Evolutionary conservation across 1,284 basidiomycete genomes (phyloP), one percentile per base, ranked within the genome.

Genomic region (Meira nashicola): DNA sequence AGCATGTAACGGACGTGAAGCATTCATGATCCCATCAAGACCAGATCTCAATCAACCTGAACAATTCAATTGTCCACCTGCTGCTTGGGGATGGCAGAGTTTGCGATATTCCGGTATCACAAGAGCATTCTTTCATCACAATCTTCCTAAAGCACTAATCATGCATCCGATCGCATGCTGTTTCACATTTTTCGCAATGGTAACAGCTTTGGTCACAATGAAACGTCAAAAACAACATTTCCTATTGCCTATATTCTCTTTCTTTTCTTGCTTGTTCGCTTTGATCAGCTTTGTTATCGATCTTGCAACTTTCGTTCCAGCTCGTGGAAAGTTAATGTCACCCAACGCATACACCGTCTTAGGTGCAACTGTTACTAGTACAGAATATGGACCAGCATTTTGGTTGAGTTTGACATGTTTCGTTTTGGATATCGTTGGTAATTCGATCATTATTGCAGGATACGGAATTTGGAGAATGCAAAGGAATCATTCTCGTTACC

Each of bases 101-200:
- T 33, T 53, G 5, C 50, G 23, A 2, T 53, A 53, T 25, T 39
- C 37, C 17, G 39, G 50, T 41, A 38, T 53, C 28, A 39, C 37
- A 19, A 28, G 37, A 14, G 37, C 12, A 7, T 53, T 53, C 17
- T 53, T 53, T 38, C 7, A 53, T 41, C 2, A 39, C 23, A 53
- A 53, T 25, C 50, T 53, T 15, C 50, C 50, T 17, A 53, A 53
- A 33, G 50, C 50, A 19, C 50, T 53, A 5, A 53, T 53, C 50
- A 33, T 53, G 12, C 50, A 53, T 41, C 50, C 50, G 7, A 53
- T 53, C 23, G 23, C 50, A n/a, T 53, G 50, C 28, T n/a, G 50
- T 14, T 53, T 53, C 37, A 53, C 50, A 12, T 53, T 53, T 15
- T 53, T 37, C 28, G 50, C 50, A 17, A 39, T 53, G 38, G 37